A percentile compares a stretch with the other conserved stretches of the same genome.
phyloP scores from a whole-genome alignment of 768 basidiomycete species.

The Naematelia encephala region DNA sequence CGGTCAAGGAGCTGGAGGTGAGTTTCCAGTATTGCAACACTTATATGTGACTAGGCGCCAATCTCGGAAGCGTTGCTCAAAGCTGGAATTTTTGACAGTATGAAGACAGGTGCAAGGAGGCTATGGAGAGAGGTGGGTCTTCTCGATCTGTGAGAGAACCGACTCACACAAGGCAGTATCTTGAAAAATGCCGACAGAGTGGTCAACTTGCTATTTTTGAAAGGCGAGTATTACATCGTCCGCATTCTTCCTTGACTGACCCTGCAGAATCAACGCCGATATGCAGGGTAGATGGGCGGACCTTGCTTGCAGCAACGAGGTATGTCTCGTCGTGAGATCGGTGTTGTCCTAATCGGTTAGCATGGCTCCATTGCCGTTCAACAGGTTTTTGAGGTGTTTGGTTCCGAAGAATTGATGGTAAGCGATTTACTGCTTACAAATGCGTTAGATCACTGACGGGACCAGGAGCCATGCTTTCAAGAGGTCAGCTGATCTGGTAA shows the following conservation, averaged over 20 bases:
- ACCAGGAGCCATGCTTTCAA: slow-evolving; percentile 38
- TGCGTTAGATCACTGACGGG: not conserved
- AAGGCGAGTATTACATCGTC: slow-evolving; percentile 19
- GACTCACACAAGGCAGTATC: slow-evolving; percentile 21
- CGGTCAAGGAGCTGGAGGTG: slow-evolving; percentile 41
- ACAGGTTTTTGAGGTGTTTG: slow-evolving; percentile 47
- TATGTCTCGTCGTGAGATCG: not conserved
- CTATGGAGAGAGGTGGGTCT: slow-evolving; percentile 44
- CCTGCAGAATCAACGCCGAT: slow-evolving; percentile 34
- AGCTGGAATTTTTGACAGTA: slow-evolving; percentile 40
- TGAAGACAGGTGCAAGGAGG: slow-evolving; percentile 45
- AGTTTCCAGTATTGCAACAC: slow-evolving; percentile 1
- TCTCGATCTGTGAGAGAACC: no score
- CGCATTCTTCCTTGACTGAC: slow-evolving; percentile 3
- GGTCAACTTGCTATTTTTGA: slow-evolving; percentile 34
- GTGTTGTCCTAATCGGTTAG: slow-evolving; percentile 14
- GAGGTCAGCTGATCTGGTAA: slow-evolving; percentile 23
- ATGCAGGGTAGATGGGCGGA: slow-evolving; percentile 43
- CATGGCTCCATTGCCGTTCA: slow-evolving; percentile 46
- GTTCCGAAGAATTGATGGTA: slow-evolving; percentile 36
- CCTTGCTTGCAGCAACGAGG: slow-evolving; percentile 43
- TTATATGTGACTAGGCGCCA: slow-evolving; percentile 20
- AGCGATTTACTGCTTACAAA: not conserved
- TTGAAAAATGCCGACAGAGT: slow-evolving; percentile 35
- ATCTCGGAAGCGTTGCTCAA: slow-evolving; percentile 39